Evolutionary conservation across 805 yeast genomes (phyloP), one percentile per base, ranked within the genome.

Genomic region (Candida tammaniensis): DNA sequence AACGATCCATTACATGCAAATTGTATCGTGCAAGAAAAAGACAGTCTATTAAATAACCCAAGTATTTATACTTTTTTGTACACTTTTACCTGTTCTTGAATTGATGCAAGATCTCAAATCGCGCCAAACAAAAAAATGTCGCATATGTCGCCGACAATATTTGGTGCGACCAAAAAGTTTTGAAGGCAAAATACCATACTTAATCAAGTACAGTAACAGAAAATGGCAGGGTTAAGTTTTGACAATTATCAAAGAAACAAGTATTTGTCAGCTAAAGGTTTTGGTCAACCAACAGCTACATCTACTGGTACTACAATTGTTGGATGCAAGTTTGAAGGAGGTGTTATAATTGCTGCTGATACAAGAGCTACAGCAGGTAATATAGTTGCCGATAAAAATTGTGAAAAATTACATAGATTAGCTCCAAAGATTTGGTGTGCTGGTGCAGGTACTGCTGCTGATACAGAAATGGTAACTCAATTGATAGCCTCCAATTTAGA

Each of bases 361-460:
- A 93, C 98, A 14, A 82, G 98, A 65, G 97, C 98, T 37, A 93
- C 98, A 3, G 82, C 93, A 23, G 98, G 98, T 10, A 82, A 82
- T 39, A 87, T 93, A 49, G 98, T 93, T 22, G 98, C 98, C 6
- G 98, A 93, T 66, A 93, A 93, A 70, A 93, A 93, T 68, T 89
- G 97, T 72, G 96, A 88, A 55, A 91, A 91, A 64, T 72, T 93
- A 46, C 97, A 91, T 64, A 69, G 94, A 48, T 72, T 89, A 46
- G 76, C 96, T 5, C 96, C 97, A 7, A 76, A 74, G 54, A 88
- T 89, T 57, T 91, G 97, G 97, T 91, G 98, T 79, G 98, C 98
- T 33, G 98, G 98, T 53, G 98, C 98, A 3, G 98, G 98, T 61
- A 93, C 98, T n/a, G 98, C 98, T 19, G 98, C 98, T 6, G 98